These are phyloP conservation scores for Starmerella floris DNA, from an alignment of 805 yeast genomes.

Conservation along the genomic window DNA sequence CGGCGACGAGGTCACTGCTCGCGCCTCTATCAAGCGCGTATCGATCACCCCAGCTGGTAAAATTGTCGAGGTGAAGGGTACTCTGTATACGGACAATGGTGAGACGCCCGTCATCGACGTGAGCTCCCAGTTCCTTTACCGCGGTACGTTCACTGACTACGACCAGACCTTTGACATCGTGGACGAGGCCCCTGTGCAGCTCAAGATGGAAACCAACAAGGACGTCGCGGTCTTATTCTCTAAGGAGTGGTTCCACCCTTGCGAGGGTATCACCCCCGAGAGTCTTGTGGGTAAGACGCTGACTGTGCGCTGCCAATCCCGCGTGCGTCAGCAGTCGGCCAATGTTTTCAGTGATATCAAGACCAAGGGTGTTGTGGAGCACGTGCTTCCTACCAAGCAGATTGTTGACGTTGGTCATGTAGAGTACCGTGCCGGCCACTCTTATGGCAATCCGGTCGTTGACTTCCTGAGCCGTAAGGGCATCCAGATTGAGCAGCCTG, in stretches of 20 bases:
- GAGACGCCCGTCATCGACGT: slow-evolving; percentile 82
- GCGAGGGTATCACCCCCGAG: slow-evolving; percentile 38
- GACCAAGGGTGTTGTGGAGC: slow-evolving; percentile 71
- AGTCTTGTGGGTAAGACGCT: slow-evolving; percentile 68
- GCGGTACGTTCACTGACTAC: slow-evolving; percentile 80
- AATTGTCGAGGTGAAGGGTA: slow-evolving; percentile 88
- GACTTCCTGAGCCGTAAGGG: slow-evolving; percentile 90
- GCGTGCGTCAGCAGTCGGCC: slow-evolving; percentile 65
- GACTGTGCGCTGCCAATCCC: slow-evolving; percentile 80
- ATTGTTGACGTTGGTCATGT: slow-evolving; percentile 70
- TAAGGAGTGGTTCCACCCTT: slow-evolving; percentile 93
- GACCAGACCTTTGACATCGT: slow-evolving; percentile 84
- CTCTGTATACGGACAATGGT: slow-evolving; percentile 41
- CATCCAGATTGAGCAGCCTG: slow-evolving; percentile 84
- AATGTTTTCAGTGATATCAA: slow-evolving; percentile 62
- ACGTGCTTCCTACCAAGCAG: slow-evolving; percentile 89
- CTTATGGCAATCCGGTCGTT: slow-evolving; percentile 94
- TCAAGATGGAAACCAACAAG: slow-evolving; percentile 57
- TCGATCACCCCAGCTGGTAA: slow-evolving; percentile 87
- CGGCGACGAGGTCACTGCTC: slow-evolving; percentile 72
- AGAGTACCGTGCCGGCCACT: slow-evolving; percentile 76
- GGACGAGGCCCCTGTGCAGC: slow-evolving; percentile 75
- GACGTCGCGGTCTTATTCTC: slow-evolving; percentile 88
- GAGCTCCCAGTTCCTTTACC: slow-evolving; percentile 86
- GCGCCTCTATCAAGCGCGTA: slow-evolving; percentile 78